phyloP scores from a whole-genome alignment of 192 early-diverging fungal genomes.

The Coemansia umbellata region DNA sequence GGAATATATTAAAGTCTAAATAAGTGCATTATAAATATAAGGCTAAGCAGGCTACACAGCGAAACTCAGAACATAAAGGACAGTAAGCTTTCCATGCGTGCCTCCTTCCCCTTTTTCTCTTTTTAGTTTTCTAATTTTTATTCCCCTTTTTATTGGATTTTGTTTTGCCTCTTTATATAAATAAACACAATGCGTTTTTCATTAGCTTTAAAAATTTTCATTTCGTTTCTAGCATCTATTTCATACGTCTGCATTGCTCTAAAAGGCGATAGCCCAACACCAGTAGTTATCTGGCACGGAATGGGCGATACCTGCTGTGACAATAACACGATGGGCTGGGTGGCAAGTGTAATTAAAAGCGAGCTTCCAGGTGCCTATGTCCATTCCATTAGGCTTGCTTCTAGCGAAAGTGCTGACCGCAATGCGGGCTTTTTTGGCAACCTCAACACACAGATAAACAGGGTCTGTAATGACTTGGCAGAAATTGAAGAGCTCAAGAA shows the following conservation, averaged over 20 bases:
- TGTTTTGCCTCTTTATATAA: background rate
- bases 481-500: slow-evolving; percentile 55
- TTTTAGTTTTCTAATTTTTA: background rate
- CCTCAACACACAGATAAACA: slow-evolving; percentile 71
- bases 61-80: too few species aligned
- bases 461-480: slow-evolving; percentile 68
- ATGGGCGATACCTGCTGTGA: slow-evolving; percentile 85
- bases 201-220: background rate
- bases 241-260: too few species aligned
- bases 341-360: slow-evolving; percentile 40
- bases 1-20: too few species aligned
- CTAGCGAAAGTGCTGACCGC: slow-evolving; percentile 66
- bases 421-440: slow-evolving; percentile 84
- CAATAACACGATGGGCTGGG: slow-evolving; percentile 58
- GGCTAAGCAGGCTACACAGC: too few species aligned
- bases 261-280: background rate
- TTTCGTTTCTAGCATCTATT: background rate
- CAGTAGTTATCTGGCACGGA: slow-evolving; percentile 84
- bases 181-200: background rate
- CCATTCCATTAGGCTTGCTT: slow-evolving; percentile 70
- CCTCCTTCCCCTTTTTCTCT: background rate
- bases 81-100: too few species aligned
- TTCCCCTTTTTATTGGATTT: background rate
- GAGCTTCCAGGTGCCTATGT: slow-evolving; percentile 66
- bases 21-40: too few species aligned